Evolutionary conservation across 2,329 filamentous ascomycete species (phyloP).

Genomic region (Seiridium unicorne): DNA sequence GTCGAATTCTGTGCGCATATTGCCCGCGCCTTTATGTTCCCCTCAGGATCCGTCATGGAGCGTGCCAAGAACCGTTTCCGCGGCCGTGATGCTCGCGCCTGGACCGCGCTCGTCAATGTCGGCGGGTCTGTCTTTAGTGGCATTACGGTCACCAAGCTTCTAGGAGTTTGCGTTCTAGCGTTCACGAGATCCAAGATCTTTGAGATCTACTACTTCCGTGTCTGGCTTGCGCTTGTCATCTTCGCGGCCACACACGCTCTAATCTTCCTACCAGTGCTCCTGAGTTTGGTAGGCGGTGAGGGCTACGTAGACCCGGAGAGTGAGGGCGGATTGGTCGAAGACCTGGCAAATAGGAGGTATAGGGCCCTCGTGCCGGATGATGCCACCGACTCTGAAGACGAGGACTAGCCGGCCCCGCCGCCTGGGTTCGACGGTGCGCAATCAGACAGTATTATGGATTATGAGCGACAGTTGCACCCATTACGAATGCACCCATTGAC

Average conservation of each 20-base stretch:
- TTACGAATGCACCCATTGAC: background rate
- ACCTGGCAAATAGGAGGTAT: constrained; percentile 77
- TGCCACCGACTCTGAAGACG: constrained; percentile 50
- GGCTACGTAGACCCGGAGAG: constrained; percentile 87
- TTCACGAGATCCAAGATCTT: constrained; percentile 98
- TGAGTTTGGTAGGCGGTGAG: constrained; percentile 81
- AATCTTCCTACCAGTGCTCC: constrained; percentile 84
- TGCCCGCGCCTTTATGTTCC: constrained; percentile 93
- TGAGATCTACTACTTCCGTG: constrained; percentile 97
- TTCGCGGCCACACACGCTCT: constrained; percentile 88
- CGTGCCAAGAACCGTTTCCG: constrained; percentile 75
- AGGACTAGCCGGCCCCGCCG: background rate
- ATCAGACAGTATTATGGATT: background rate
- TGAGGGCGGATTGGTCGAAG: constrained; percentile 86
- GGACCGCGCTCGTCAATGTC: constrained; percentile 92
- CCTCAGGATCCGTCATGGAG: constrained; percentile 78
- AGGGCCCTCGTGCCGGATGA: constrained; percentile 76
- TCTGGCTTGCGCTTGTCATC: constrained; percentile 89
- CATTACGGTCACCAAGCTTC: constrained; percentile 92
- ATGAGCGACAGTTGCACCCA: background rate
- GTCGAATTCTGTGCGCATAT: constrained; percentile 99
- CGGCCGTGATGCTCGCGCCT: constrained; percentile 80
- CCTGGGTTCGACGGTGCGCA: background rate
- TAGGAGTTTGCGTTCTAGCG: constrained; percentile 87
- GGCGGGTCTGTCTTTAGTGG: constrained; percentile 93